These are phyloP conservation scores for Barnettozyma salicaria DNA, from an alignment of 805 yeast species.

Conservation along the genomic window DNA sequence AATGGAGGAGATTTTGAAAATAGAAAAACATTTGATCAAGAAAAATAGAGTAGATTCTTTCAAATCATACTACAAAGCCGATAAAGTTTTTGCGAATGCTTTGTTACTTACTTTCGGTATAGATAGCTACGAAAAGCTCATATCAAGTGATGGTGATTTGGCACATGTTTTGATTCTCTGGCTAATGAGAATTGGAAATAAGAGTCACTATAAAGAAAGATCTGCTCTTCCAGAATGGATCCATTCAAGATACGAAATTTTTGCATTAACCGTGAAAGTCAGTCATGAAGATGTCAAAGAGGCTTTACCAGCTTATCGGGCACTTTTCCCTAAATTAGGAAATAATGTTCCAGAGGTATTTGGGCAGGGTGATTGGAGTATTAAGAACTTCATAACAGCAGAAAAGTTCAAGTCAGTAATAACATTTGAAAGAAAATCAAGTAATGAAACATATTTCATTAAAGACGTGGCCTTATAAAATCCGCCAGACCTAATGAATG, in stretches of 20 bases:
- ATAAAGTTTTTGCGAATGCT: constrained; percentile 46
- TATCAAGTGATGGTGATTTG: constrained; percentile 37
- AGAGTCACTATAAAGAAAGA: constrained; percentile 27
- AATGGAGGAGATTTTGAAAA: constrained; percentile 38
- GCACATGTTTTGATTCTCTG: constrained; percentile 59
- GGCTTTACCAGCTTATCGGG: constrained; percentile 46
- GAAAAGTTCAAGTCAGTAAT: constrained; percentile 32
- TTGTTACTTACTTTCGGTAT: constrained; percentile 53
- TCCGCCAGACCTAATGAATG: too few species aligned
- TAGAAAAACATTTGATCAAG: constrained; percentile 42
- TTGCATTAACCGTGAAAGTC: constrained; percentile 34
- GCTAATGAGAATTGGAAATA: constrained; percentile 54
- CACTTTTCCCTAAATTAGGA: constrained; percentile 43
- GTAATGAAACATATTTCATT: constrained; percentile 6
- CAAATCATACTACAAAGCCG: constrained; percentile 52
- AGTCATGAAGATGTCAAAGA: constrained; percentile 50
- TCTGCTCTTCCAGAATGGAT: constrained; percentile 47
- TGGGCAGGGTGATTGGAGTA: constrained; percentile 40
- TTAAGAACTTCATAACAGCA: constrained; percentile 36
- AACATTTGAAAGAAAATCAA: too few species aligned
- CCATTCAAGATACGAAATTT: constrained; percentile 31
- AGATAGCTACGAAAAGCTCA: constrained; percentile 44
- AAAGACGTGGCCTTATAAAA: too few species aligned
- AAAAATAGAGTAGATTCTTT: constrained; percentile 45
- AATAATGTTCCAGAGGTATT: constrained; percentile 53